These are phyloP conservation scores for Solanum raphanifolium DNA, from an alignment of 257 asterid genomes.

Conservation along the genomic window DNA sequence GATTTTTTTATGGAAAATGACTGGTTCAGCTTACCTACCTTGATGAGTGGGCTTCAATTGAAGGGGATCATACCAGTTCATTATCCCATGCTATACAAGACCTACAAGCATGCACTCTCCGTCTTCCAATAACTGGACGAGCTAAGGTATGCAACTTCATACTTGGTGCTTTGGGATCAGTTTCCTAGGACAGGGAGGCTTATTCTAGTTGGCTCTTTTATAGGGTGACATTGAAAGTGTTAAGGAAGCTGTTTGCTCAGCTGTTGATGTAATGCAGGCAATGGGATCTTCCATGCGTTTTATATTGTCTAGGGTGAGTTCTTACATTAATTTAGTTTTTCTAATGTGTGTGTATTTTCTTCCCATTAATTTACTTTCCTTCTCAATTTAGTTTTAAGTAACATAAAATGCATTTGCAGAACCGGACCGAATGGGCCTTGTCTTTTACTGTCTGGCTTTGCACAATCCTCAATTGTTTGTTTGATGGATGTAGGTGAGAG, in stretches of 20 bases:
- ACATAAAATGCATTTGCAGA: neutral
- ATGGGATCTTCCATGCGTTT: constrained; percentile 58
- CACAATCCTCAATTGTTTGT: neutral
- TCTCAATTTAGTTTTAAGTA: neutral
- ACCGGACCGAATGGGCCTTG: neutral
- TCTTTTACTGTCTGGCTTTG: neutral
- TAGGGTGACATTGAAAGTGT: constrained; percentile 61
- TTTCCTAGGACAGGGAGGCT: neutral
- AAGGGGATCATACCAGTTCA: constrained; percentile 52
- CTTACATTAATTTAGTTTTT: neutral
- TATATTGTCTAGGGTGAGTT: constrained; percentile 43
- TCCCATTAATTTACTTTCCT: neutral
- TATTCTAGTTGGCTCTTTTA: constrained; percentile 3
- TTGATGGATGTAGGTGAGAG: neutral
- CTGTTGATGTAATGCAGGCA: constrained; percentile 70
- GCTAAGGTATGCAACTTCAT: constrained; percentile 48
- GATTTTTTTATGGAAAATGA: neutral
- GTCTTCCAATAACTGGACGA: constrained; percentile 69
- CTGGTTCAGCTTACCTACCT: constrained; percentile 47
- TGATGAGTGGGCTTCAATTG: constrained; percentile 63
- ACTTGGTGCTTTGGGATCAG: constrained; percentile 1
- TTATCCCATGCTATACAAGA: constrained; percentile 48
- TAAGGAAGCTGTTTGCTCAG: constrained; percentile 62
- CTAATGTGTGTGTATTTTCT: neutral
- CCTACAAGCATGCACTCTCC: constrained; percentile 58